Evolutionary conservation across 148 eudicot species (phyloP).

Genomic region (Diospyros kaki): DNA sequence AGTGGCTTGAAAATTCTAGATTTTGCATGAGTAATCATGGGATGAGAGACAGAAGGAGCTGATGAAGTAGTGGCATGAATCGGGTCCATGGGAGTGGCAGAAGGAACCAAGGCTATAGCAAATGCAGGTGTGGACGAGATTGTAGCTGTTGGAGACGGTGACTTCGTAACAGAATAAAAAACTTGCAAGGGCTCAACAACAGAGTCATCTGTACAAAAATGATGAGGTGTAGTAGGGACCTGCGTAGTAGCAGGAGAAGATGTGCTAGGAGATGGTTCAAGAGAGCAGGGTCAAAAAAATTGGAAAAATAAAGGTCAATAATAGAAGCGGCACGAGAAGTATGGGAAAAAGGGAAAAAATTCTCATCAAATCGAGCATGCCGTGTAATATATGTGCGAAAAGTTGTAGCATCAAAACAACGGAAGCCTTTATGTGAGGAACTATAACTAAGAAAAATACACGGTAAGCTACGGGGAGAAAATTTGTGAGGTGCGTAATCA

Average conservation of each 20-base stretch:
- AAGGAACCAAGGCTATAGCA: neutral
- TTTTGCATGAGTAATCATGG: constrained; percentile 6
- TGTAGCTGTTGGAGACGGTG: no score
- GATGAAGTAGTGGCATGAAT: neutral
- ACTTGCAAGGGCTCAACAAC: no score
- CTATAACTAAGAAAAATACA: no score
- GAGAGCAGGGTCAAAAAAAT: neutral
- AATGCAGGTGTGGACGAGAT: no score
- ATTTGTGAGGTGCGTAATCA: no score
- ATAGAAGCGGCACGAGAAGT: neutral
- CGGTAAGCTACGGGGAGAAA: no score
- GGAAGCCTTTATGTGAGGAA: no score
- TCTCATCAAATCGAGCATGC: neutral
- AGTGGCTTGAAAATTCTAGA: neutral
- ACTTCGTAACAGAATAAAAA: neutral
- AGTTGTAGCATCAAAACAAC: no score
- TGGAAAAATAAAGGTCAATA: neutral
- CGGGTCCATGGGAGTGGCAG: neutral
- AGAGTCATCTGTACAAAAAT: no score
- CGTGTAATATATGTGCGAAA: neutral
- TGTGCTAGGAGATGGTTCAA: neutral
- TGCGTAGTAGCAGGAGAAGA: no score
- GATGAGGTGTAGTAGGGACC: no score
- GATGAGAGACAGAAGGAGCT: neutral
- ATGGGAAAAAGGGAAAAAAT: neutral